phyloP scores from a whole-genome alignment of 768 basidiomycete species.

The Trametes punicea region DNA sequence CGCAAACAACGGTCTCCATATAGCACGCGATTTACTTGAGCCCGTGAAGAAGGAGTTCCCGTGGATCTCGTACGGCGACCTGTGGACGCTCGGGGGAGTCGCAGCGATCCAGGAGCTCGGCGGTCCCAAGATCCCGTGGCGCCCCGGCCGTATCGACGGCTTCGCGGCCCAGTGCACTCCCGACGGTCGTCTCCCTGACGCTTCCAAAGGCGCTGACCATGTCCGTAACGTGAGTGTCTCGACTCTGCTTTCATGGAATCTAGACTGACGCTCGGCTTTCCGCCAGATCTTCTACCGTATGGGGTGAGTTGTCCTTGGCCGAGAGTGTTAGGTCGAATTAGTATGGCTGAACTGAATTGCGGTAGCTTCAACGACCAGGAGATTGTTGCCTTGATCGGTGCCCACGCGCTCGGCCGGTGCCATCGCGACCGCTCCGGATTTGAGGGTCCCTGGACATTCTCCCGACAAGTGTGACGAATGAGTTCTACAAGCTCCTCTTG shows the following conservation, averaged over 20 bases:
- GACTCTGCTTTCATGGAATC: not conserved
- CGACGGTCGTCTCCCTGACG: constrained; percentile 90
- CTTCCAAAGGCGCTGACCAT: constrained; percentile 77
- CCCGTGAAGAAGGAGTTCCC: constrained; percentile 82
- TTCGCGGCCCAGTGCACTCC: constrained; percentile 70
- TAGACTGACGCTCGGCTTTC: not conserved
- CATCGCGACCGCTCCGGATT: constrained; percentile 80
- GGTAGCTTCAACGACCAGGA: constrained; percentile 91
- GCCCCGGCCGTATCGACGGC: constrained; percentile 90
- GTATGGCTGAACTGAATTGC: not conserved
- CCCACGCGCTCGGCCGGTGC: constrained; percentile 95
- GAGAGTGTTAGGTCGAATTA: not conserved
- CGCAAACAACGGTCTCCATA: constrained; percentile 78
- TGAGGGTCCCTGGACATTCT: constrained; percentile 94
- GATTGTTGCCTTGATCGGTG: constrained; percentile 92
- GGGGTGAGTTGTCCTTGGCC: constrained; percentile 44
- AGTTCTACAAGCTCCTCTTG: constrained; percentile 82
- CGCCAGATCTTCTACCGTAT: constrained; percentile 85
- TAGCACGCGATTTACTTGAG: constrained; percentile 83
- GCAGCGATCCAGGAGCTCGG: constrained; percentile 90
- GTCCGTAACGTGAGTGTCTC: constrained; percentile 59
- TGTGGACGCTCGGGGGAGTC: constrained; percentile 96
- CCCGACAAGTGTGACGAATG: constrained; percentile 87
- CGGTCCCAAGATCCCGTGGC: constrained; percentile 92
- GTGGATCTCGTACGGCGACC: constrained; percentile 95